Conservation (phyloP, 805 yeast species). For the Starmerella stigmatis region DNA sequence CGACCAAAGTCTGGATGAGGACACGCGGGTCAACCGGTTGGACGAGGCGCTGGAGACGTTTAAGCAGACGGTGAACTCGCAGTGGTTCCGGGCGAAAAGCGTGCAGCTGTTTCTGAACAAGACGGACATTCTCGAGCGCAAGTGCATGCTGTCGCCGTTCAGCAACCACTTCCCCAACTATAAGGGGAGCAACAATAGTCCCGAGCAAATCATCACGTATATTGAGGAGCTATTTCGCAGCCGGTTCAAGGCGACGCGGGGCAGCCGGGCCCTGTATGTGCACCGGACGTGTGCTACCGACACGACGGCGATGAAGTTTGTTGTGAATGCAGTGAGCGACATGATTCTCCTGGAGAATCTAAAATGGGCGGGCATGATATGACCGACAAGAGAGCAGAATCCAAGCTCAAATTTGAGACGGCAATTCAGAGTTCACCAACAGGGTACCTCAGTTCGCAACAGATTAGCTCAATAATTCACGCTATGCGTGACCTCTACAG, state of each 20-base stretch:
- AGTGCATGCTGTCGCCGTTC: slow-evolving; percentile 52
- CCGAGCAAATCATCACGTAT: slow-evolving; percentile 55
- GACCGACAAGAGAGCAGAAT: no score
- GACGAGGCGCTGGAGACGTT: slow-evolving; percentile 79
- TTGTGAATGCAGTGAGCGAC: slow-evolving; percentile 85
- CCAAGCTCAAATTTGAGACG: no score
- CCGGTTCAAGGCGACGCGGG: slow-evolving; percentile 41
- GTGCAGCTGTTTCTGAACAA: slow-evolving; percentile 84
- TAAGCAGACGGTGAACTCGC: slow-evolving; percentile 70
- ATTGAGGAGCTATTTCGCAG: slow-evolving; percentile 59
- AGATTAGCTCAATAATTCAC: no score
- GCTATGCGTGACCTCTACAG: no score
- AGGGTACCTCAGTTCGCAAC: no score
- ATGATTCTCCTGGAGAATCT: slow-evolving; percentile 75
- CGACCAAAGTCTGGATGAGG: slow-evolving; percentile 86
- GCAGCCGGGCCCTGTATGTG: slow-evolving; percentile 69
- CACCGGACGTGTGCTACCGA: slow-evolving; percentile 96
- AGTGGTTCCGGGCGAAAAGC: slow-evolving; percentile 78
- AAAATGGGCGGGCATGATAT: slow-evolving; percentile 27
- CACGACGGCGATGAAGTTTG: slow-evolving; percentile 76
- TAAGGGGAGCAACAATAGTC: slow-evolving; percentile 52
- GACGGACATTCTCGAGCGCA: slow-evolving; percentile 66
- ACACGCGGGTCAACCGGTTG: slow-evolving; percentile 78
- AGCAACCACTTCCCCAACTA: slow-evolving; percentile 68
- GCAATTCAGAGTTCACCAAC: no score